Base-by-base conservation (phyloP, 2,329 filamentous ascomycete species). In the Trichophyton benhamiae region DNA sequence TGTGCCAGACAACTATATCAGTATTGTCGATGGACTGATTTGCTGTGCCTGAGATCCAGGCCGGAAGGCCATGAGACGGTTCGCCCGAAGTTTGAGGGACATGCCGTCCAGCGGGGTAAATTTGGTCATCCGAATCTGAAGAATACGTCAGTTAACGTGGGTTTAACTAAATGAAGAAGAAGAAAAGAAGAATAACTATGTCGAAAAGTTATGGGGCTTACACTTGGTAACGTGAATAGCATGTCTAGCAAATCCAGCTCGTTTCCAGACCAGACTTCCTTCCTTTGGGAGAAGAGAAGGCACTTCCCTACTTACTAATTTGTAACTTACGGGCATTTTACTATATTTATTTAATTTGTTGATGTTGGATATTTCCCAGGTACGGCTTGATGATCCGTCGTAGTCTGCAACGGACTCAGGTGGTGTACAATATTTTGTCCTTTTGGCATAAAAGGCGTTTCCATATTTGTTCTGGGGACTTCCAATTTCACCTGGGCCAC, bases 1-100 rank as follows among this genome's bases (percentile, higher is more conserved):
- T 95, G 76, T 96, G 91, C 91, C 91, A 96, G 15, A 96, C 82
- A 0, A 96, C 91, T 33, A 96, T 77, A 71, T 96, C 89, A 0
- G 85, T 88, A 77, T 96, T 87, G 61, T 87, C 88, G 66, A 95
- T 85, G 62, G 82, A 83, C 53, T 76, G 77, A 11, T 87, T 85
- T 63, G 90, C 83, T 25, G 83, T 84, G 13, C 67, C 68, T 17
- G 78, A 76, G 66, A 94, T 87, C 89, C 89, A 92, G 66, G 85
- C 80, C 0, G 87, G 86, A 1, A 95, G 77, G 36, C 89, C 89
- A 48, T 77, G 75, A 0, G 87, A 87, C 0, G 87, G 87, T 66
- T 90, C 86, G 68, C 91, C 91, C 0, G 86, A 89, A 6, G 91
- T 94, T 71, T 95, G 90, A 0, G 91, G 89, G 0, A 95, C 89